Percentiles rank a stretch among this genome's conserved stretches.
Conservation (phyloP, 352 stramenopile genomes). For the Pythium chondricola region DNA sequence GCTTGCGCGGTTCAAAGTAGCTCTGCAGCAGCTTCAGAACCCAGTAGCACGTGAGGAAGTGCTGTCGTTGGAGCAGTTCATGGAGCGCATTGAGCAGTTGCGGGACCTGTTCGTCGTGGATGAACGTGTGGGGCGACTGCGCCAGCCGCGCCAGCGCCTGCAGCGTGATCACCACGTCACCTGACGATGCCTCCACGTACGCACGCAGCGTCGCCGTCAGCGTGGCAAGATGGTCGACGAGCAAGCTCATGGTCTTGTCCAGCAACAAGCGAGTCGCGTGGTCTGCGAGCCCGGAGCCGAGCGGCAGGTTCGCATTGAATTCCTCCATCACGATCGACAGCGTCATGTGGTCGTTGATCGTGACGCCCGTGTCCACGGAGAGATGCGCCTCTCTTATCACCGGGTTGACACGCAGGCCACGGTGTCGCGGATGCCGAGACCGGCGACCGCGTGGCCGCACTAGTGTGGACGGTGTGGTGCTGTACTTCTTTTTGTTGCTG, state of each 20-base stretch:
- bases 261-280: constrained; percentile 11
- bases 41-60: constrained; percentile 64
- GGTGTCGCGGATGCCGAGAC: not conserved
- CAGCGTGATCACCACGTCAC: constrained; percentile 11
- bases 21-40: constrained; percentile 56
- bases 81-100: constrained; percentile 44
- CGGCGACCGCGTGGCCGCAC: not conserved
- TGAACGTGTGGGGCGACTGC: constrained; percentile 11
- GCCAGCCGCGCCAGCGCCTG: constrained; percentile 14
- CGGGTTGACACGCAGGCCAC: constrained; percentile 2
- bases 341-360: constrained; percentile 17
- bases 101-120: constrained; percentile 7
- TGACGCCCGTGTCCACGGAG: constrained; percentile 27
- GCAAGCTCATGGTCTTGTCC: constrained; percentile 8
- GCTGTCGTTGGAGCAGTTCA: constrained; percentile 49
- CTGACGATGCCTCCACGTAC: constrained; percentile 1
- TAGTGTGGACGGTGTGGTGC: not conserved
- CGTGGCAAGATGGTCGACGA: constrained; percentile 11
- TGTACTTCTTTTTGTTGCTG: not conserved
- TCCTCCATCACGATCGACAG: constrained; percentile 16
- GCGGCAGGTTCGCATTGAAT: constrained; percentile 18
- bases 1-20: constrained; percentile 40
- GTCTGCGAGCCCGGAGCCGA: constrained; percentile 12
- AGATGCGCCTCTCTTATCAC: constrained; percentile 28
- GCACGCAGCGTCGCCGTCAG: constrained; percentile 6